Evolutionary conservation across 176 grass and related monocot species (phyloP).

Genomic region (Hyparrhenia diplandra): DNA sequence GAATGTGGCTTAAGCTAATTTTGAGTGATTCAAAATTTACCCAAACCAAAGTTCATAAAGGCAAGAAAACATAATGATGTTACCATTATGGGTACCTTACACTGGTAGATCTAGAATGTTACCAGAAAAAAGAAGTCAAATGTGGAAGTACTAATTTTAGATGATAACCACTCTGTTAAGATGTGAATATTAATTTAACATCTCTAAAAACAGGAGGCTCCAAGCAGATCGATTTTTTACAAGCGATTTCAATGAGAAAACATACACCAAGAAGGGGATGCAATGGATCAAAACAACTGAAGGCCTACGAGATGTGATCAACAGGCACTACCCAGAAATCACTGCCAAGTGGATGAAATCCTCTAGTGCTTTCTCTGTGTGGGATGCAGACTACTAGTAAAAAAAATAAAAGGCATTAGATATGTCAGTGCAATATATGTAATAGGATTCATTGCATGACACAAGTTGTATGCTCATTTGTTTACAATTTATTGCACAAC

Average conservation of each 20-base stretch:
- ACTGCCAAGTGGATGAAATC: constrained; percentile 53
- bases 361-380: constrained; percentile 57
- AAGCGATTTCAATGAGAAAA: constrained; percentile 58
- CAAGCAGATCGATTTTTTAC: constrained; percentile 66
- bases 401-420: constrained; percentile 17
- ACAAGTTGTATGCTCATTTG: constrained; percentile 23
- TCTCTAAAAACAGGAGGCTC: constrained; percentile 39
- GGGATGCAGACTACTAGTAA: constrained; percentile 31
- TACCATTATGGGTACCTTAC: constrained; percentile 17
- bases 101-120: constrained; percentile 8
- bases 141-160: background rate
- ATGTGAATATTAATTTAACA: constrained; percentile 29
- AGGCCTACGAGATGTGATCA: constrained; percentile 49
- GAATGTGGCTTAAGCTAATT: constrained; percentile 18
- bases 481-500: background rate
- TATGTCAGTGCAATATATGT: constrained; percentile 4
- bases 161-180: constrained; percentile 17
- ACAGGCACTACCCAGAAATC: constrained; percentile 43
- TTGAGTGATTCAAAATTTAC: constrained; percentile 1
- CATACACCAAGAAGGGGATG: constrained; percentile 56
- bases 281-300: constrained; percentile 58
- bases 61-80: constrained; percentile 8
- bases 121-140: background rate
- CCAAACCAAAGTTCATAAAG: background rate
- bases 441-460: constrained; percentile 1